Conservation (phyloP, 345 rosid species). For the Syzygium aqueum region DNA sequence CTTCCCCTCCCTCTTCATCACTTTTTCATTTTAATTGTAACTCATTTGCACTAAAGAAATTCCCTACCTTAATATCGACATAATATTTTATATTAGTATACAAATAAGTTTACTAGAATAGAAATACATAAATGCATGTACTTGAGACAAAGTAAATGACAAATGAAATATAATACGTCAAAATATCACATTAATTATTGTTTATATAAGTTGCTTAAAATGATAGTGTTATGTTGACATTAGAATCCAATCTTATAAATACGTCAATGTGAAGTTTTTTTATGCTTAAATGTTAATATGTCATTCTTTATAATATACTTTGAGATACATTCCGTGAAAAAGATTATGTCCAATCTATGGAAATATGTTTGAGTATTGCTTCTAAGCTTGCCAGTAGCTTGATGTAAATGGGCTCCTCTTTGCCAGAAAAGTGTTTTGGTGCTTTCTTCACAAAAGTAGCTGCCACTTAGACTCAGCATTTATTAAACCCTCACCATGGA, state of each 20-base stretch:
- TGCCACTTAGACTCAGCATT: neutral
- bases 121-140: neutral
- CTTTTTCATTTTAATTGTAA: neutral
- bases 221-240: neutral
- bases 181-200: neutral
- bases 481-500: neutral
- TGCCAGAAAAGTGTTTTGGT: neutral
- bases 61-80: neutral
- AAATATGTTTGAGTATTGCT: neutral
- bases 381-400: neutral
- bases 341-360: neutral
- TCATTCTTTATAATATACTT: neutral
- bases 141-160: neutral
- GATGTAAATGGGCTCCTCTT: neutral
- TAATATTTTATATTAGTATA: neutral
- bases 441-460: neutral
- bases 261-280: neutral
- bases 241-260: neutral
- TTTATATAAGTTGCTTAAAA: neutral
- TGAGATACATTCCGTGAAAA: neutral
- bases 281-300: neutral
- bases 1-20: neutral
- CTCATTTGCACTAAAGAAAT: neutral
- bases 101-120: neutral
- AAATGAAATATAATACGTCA: neutral